Percentiles rank a stretch among this genome's conserved stretches.
phyloP scores from a whole-genome alignment of 352 stramenopile species.

The Globisporangium polare region DNA sequence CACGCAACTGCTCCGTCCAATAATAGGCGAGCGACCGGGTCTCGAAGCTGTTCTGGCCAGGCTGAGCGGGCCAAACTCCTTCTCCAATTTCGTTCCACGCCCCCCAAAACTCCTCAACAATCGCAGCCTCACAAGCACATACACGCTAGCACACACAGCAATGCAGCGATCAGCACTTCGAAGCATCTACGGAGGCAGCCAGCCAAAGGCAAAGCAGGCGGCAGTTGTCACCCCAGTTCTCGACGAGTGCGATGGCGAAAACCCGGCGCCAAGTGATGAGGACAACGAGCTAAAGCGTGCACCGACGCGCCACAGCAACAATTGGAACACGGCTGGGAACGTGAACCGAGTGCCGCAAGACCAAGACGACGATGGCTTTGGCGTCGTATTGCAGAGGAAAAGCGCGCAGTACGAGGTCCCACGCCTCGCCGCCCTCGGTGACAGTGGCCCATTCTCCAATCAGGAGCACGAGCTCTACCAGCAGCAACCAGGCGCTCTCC shows the following conservation, averaged over 20 bases:
- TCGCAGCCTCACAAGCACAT: not conserved
- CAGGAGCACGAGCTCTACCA: conserved; percentile 4
- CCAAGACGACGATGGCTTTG: conserved; percentile 4
- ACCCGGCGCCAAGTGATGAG: conserved; percentile 9
- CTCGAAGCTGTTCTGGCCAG: no score
- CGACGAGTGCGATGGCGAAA: conserved; percentile 25
- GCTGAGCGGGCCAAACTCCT: not conserved
- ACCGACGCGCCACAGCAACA: conserved; percentile 4
- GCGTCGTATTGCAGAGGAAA: conserved; percentile 10
- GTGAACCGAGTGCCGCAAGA: conserved; percentile 14
- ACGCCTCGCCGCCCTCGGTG: not conserved
- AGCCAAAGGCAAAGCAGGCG: conserved; percentile 42
- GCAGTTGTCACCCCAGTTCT: conserved; percentile 50
- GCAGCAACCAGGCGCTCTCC: conserved; percentile 35
- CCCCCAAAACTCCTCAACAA: not conserved
- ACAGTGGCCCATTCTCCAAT: conserved; percentile 1
- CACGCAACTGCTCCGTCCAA: conserved; percentile 5
- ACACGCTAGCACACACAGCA: not conserved
- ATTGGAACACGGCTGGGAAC: conserved; percentile 1
- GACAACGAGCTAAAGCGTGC: not conserved
- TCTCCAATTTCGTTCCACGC: not conserved
- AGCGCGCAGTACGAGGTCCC: conserved; percentile 13
- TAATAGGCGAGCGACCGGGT: not conserved
- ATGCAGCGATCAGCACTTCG: conserved; percentile 41
- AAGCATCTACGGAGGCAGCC: conserved; percentile 32